A percentile compares a stretch with the other conserved stretches of the same genome.
Evolutionary conservation across 2,329 filamentous ascomycete species (phyloP).

Genomic region (Trichoderma sp.): DNA sequence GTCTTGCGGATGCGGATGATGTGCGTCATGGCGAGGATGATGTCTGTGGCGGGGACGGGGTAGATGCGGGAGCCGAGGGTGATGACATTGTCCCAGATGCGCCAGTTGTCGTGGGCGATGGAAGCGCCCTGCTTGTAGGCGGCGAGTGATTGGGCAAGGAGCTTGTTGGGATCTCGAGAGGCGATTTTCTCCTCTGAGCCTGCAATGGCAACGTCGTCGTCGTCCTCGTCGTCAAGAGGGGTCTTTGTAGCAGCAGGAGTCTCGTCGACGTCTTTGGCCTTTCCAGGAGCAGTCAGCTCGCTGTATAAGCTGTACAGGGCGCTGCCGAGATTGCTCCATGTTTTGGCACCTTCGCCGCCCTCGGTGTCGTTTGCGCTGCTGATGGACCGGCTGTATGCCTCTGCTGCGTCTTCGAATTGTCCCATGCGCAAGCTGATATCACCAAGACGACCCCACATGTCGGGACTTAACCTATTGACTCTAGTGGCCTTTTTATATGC

Average conservation of each 20-base stretch:
- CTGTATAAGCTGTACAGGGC: conserved; percentile 72
- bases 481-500: conserved; percentile 77
- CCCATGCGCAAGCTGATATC: conserved; percentile 81
- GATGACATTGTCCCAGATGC: conserved; percentile 96
- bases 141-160: conserved; percentile 73
- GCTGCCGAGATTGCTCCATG: conserved; percentile 92
- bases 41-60: conserved; percentile 73
- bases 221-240: conserved; percentile 37
- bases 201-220: conserved; percentile 27
- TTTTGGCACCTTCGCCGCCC: conserved; percentile 86
- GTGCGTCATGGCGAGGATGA: conserved; percentile 72
- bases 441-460: conserved; percentile 87
- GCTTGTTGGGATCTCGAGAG: conserved; percentile 55
- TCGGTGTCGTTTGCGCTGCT: conserved; percentile 59
- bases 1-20: conserved; percentile 76
- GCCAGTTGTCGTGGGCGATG: conserved; percentile 81
- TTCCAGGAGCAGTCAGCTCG: conserved; percentile 48
- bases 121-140: conserved; percentile 86
- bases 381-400: conserved; percentile 82
- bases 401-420: conserved; percentile 75
- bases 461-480: conserved; percentile 78
- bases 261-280: conserved; percentile 28
- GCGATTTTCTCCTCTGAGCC: conserved; percentile 31
- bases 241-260: conserved; percentile 28
- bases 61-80: conserved; percentile 78